Conservation (phyloP, 768 basidiomycete genomes). For the Trametes punicea region DNA sequence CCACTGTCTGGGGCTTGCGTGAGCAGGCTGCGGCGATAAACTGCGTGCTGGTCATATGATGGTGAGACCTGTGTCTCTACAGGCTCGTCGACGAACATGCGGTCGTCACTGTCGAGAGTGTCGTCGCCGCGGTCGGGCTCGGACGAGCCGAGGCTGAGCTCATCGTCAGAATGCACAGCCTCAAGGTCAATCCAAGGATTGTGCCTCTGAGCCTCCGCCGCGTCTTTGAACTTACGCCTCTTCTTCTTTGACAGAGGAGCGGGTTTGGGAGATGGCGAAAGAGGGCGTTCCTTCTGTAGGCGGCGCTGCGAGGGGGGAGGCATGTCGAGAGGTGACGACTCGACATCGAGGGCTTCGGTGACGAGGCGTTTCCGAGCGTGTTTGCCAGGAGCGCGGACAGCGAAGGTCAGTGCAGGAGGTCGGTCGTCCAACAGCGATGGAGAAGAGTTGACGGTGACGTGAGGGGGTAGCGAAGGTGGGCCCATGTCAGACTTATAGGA, state of each 20-base stretch:
- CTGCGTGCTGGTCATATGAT: slow-evolving; percentile 69
- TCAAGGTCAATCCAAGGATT: slow-evolving; percentile 61
- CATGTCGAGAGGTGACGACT: slow-evolving; percentile 31
- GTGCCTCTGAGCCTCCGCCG: slow-evolving; percentile 34
- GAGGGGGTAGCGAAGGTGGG: slow-evolving; percentile 37
- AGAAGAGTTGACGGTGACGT: slow-evolving; percentile 16
- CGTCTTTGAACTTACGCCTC: slow-evolving; percentile 30
- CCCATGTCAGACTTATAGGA: slow-evolving; percentile 25
- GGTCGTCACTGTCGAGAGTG: slow-evolving; percentile 61
- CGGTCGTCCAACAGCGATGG: slow-evolving; percentile 17
- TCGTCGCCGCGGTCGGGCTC: slow-evolving; percentile 44
- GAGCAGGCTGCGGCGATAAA: slow-evolving; percentile 69
- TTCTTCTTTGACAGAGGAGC: slow-evolving; percentile 18
- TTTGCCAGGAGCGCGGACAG: slow-evolving; percentile 40
- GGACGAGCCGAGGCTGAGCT: slow-evolving; percentile 62
- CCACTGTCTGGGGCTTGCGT: slow-evolving; percentile 54
- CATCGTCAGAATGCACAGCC: slow-evolving; percentile 80
- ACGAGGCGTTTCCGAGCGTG: slow-evolving; percentile 27
- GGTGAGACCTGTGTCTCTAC: slow-evolving; percentile 65
- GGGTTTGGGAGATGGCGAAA: slow-evolving; percentile 11
- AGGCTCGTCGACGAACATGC: slow-evolving; percentile 59
- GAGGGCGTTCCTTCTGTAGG: slow-evolving; percentile 22
- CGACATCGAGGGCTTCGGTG: slow-evolving; percentile 20
- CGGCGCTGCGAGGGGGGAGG: slow-evolving; percentile 34
- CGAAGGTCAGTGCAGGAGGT: slow-evolving; percentile 42